Percentiles rank a stretch among this genome's conserved stretches.
phyloP scores from a whole-genome alignment of 768 basidiomycete genomes.

The Thelephora aurantiotincta region DNA sequence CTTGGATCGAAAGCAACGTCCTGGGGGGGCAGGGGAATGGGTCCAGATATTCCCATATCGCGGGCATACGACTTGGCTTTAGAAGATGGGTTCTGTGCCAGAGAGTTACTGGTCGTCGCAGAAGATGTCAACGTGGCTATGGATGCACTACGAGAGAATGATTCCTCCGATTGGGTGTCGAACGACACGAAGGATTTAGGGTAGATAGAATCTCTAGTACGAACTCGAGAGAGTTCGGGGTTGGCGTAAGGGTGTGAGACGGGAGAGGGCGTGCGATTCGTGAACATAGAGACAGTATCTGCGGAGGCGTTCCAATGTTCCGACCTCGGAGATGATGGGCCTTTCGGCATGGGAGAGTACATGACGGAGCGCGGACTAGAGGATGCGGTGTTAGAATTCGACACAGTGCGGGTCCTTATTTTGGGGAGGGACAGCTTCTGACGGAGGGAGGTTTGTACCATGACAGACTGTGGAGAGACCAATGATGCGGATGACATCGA shows the following conservation, averaged over 20 bases:
- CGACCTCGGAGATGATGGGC: slow-evolving; percentile 10
- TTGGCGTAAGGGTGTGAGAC: slow-evolving; percentile 69
- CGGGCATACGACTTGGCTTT: neutral
- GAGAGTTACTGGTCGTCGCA: slow-evolving; percentile 18
- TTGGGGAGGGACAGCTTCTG: slow-evolving; percentile 31
- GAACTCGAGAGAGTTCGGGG: slow-evolving; percentile 38
- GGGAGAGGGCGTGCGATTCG: slow-evolving; percentile 21
- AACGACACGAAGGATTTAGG: too few relatives aligned
- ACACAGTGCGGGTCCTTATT: slow-evolving; percentile 18
- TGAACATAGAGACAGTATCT: slow-evolving; percentile 13
- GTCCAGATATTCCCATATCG: slow-evolving; percentile 13
- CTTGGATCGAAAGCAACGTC: neutral
- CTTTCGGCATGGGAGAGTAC: slow-evolving; percentile 6
- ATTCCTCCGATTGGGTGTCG: too few relatives aligned
- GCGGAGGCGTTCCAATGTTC: slow-evolving; percentile 5
- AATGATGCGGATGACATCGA: slow-evolving; percentile 44
- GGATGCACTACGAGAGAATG: slow-evolving; percentile 33
- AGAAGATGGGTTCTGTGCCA: slow-evolving; percentile 4
- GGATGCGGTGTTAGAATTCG: slow-evolving; percentile 9
- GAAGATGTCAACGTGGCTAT: slow-evolving; percentile 29
- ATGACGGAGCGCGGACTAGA: slow-evolving; percentile 5
- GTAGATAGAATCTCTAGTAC: too few relatives aligned
- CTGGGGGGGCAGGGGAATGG: slow-evolving; percentile 7
- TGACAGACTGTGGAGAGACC: slow-evolving; percentile 17
- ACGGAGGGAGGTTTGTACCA: slow-evolving; percentile 18